Conservation (phyloP, 2,329 filamentous ascomycete genomes). For the Pseudomassariella vexata region DNA sequence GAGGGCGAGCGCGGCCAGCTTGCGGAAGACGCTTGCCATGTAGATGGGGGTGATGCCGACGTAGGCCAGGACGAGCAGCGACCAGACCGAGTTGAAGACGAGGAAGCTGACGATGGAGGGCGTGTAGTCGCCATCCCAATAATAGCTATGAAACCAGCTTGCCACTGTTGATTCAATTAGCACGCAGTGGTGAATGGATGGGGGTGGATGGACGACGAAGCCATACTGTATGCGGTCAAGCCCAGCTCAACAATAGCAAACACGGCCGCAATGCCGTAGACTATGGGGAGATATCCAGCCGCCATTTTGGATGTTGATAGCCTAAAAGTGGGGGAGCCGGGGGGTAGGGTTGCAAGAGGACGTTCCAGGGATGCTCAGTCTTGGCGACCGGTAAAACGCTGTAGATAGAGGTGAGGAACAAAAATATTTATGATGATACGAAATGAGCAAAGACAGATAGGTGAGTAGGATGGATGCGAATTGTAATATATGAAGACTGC, state of each 20-base stretch:
- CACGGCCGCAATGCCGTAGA: constrained; percentile 61
- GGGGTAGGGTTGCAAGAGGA: too few species aligned
- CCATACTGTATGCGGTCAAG: constrained; percentile 65
- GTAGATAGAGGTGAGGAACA: too few species aligned
- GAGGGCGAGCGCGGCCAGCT: constrained; percentile 58
- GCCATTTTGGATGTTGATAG: constrained; percentile 40
- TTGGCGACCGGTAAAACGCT: too few species aligned
- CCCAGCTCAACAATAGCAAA: constrained; percentile 72
- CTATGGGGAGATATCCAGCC: constrained; percentile 50
- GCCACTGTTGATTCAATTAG: too few species aligned
- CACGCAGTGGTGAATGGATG: too few species aligned
- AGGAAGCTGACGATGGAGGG: constrained; percentile 67
- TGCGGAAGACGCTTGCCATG: constrained; percentile 55
- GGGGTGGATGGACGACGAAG: constrained; percentile 7
- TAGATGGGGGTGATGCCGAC: constrained; percentile 62
- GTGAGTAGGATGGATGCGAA: background rate
- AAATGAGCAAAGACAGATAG: too few species aligned
- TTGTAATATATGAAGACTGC: too few species aligned
- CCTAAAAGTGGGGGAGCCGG: too few species aligned
- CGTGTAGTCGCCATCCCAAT: too few species aligned
- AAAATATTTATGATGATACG: too few species aligned
- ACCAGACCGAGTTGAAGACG: constrained; percentile 75
- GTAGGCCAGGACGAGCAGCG: constrained; percentile 64
- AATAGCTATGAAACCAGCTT: too few species aligned
- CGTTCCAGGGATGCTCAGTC: too few species aligned